A percentile compares a stretch with the other conserved stretches of the same genome.
These are phyloP conservation scores for Ascochyta viciae-villosae DNA, from an alignment of 2,329 filamentous ascomycete species.

Conservation along the genomic window DNA sequence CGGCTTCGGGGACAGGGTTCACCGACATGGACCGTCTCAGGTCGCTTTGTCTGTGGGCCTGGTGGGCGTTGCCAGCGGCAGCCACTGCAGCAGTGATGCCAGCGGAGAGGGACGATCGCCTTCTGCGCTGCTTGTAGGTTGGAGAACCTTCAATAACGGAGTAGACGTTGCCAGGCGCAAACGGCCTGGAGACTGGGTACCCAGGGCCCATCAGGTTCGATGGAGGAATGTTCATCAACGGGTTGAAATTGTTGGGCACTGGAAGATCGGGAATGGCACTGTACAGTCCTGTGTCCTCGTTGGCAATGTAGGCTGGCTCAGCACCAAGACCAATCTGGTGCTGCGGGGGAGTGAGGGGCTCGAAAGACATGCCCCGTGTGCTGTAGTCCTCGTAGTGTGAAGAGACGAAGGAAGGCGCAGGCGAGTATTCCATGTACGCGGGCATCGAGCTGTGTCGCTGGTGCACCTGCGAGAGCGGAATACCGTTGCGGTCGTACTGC, in stretches of 20 bases:
- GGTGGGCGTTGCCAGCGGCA: constrained; percentile 61
- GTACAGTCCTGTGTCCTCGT: constrained; percentile 96
- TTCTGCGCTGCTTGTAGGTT: constrained; percentile 96
- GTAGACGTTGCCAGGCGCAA: constrained; percentile 82
- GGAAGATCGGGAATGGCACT: constrained; percentile 91
- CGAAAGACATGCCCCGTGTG: constrained; percentile 93
- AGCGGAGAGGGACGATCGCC: constrained; percentile 90
- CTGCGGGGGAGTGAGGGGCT: constrained; percentile 95
- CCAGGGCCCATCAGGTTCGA: constrained; percentile 82
- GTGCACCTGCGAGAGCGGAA: constrained; percentile 81
- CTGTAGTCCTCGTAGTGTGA: constrained; percentile 98
- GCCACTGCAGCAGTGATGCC: constrained; percentile 76
- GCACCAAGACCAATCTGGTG: constrained; percentile 80
- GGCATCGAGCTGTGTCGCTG: constrained; percentile 99
- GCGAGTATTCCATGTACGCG: constrained; percentile 96
- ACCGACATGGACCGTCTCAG: constrained; percentile 91
- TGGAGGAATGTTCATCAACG: constrained; percentile 88
- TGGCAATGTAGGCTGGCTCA: constrained; percentile 96
- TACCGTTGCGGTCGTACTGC: constrained; percentile 91
- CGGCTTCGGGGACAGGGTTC: constrained; percentile 78
- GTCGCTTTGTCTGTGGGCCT: constrained; percentile 83
- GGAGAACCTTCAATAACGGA: constrained; percentile 97
- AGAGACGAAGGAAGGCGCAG: constrained; percentile 97
- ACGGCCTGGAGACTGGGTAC: constrained; percentile 72
- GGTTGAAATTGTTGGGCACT: constrained; percentile 77